Conservation (phyloP, 768 basidiomycete species). For the Mycena venus region DNA sequence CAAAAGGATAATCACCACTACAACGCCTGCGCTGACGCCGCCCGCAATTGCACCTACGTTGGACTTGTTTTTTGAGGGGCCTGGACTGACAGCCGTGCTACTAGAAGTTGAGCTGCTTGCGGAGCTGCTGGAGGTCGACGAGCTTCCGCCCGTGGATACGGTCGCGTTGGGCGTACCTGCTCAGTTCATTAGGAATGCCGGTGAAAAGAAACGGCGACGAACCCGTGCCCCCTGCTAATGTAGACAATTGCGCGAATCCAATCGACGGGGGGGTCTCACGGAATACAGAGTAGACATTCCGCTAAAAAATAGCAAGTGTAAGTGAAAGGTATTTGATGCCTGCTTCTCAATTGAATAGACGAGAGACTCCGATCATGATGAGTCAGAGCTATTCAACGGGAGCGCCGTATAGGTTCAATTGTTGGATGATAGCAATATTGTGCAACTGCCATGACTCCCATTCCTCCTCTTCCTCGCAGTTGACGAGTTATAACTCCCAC, state of each 20-base stretch:
- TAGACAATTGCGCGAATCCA: conserved; percentile 7
- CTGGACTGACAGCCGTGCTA: background rate
- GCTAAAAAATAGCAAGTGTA: background rate
- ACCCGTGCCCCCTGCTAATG: conserved; percentile 4
- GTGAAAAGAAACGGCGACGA: background rate
- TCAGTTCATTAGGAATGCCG: background rate
- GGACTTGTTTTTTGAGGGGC: background rate
- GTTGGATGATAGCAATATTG: too few relatives aligned
- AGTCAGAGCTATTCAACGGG: too few relatives aligned
- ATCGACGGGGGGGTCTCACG: background rate
- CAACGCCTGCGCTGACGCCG: background rate
- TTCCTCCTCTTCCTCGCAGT: too few relatives aligned
- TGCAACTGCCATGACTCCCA: too few relatives aligned
- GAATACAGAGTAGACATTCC: conserved; percentile 18
- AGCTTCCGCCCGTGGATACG: background rate
- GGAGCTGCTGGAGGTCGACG: background rate
- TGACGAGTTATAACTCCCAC: conserved; percentile 22
- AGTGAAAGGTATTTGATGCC: background rate
- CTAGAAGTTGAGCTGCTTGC: too few relatives aligned
- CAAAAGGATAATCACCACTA: background rate
- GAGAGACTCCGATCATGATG: too few relatives aligned
- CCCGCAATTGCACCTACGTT: background rate
- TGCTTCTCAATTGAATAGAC: too few relatives aligned
- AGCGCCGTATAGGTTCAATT: too few relatives aligned
- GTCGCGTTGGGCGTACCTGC: background rate